Evolutionary conservation across 2,329 filamentous ascomycete species (phyloP), one percentile per base, ranked within the genome.

Genomic region (Penicillium capsulatum): DNA sequence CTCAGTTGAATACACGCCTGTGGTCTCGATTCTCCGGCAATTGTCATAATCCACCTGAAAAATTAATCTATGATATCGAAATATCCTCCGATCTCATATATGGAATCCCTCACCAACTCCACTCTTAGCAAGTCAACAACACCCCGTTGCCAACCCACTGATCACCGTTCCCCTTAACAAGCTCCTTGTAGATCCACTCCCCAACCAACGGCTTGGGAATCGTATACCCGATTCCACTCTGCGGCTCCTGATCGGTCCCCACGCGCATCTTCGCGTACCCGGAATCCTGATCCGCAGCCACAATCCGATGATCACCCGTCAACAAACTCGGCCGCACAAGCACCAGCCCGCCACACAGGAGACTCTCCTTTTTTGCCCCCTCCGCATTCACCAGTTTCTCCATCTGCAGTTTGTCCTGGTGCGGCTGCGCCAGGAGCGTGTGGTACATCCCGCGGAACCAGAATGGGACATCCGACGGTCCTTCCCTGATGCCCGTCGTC

Each of bases 321-420:
- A 67, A 48, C 27, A 65, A 43, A 4, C 61, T 64, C 2, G 64
- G 64, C 10, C 63, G 45, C 4, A 64, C 50, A 28, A 63, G 47
- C 11, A 60, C 50, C 41, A 55, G 10, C 2, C 48, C 48, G 9
- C 35, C 31, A 33, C 31, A 37, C 29, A 51, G 34, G 19, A 49
- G 22, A 13, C 40, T 35, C 26, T 55, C 30, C 33, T 33, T 27
- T 48, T 8, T 37, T n/a, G 2, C 34, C 34, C 37, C 30, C 30
- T 56, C 52, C 15, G 33, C 40, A 1, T 54, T 32, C 0, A 73
- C 45, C 7, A 58, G 33, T 2, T 30, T 37, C 38, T 64, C 58
- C 53, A 61, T 67, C 17, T 49, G 42, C 45, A 37, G 45, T 52
- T 67, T 67, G 42, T 67, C 65, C 16, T 51, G 57, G 46, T 73